phyloP scores from a whole-genome alignment of 2,329 filamentous ascomycete species.

The Nothophaeocryptopus gaeumannii region DNA sequence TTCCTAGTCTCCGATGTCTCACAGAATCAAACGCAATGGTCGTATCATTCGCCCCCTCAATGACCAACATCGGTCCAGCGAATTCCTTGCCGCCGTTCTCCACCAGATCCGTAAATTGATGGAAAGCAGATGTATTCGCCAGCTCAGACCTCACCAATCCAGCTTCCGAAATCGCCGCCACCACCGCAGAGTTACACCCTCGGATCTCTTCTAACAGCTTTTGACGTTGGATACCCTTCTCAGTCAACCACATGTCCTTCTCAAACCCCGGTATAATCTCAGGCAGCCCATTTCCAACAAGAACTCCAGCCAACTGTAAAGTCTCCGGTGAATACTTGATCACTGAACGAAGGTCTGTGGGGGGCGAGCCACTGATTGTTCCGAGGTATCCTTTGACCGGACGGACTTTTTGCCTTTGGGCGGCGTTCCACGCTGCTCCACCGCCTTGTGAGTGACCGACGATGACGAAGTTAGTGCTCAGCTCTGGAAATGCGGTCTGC shows the following conservation, averaged over 20 bases:
- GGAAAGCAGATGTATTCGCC: neutral
- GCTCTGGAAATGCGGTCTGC: slow-evolving; percentile 40
- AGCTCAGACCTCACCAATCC: neutral
- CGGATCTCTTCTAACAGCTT: neutral
- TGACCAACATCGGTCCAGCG: slow-evolving; percentile 37
- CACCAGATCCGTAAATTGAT: slow-evolving; percentile 25
- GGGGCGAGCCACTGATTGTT: slow-evolving; percentile 10
- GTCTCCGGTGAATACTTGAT: neutral
- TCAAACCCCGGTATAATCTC: slow-evolving; percentile 7
- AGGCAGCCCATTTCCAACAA: neutral
- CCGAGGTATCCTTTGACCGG: slow-evolving; percentile 12
- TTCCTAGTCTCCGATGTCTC: slow-evolving; percentile 3
- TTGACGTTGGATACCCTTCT: neutral
- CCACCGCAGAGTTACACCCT: slow-evolving; percentile 5
- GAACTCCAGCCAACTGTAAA: neutral
- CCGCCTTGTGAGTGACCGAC: slow-evolving; percentile 52
- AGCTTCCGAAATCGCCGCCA: neutral
- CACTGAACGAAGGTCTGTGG: neutral
- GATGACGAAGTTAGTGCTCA: slow-evolving; percentile 42
- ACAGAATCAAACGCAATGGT: slow-evolving; percentile 8
- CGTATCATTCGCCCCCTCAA: slow-evolving; percentile 34
- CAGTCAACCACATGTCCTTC: slow-evolving; percentile 2
- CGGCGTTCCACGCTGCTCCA: slow-evolving; percentile 43
- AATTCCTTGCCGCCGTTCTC: slow-evolving; percentile 34
- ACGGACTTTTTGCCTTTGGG: slow-evolving; percentile 26